phyloP scores from a whole-genome alignment of 805 yeast species.

The Candida hungchunana region DNA sequence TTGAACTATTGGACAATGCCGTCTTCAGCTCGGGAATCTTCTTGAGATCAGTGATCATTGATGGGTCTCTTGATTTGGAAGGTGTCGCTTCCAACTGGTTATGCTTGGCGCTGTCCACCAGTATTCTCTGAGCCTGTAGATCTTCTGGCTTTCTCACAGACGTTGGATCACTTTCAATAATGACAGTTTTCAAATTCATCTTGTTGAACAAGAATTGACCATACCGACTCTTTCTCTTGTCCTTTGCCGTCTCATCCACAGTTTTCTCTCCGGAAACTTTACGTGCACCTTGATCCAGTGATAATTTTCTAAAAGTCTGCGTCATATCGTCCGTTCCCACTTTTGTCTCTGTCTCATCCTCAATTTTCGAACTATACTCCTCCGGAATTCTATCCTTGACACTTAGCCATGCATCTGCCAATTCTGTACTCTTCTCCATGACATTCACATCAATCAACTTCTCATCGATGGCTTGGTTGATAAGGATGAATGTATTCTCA shows the following conservation, averaged over 20 bases:
- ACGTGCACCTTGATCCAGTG: conserved; percentile 16
- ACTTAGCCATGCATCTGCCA: conserved; percentile 33
- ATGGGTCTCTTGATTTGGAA: conserved; percentile 12
- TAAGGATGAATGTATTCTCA: conserved; percentile 35
- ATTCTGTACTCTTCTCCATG: conserved; percentile 31
- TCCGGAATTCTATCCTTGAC: conserved; percentile 19
- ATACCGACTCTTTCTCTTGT: conserved; percentile 27
- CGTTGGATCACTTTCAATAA: conserved; percentile 31
- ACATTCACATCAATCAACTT: conserved; percentile 35
- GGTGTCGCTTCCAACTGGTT: conserved; percentile 16
- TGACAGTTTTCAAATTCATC: conserved; percentile 37
- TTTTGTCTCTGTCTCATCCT: conserved; percentile 7
- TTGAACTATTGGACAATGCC: conserved; percentile 5
- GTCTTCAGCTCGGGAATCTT: conserved; percentile 20
- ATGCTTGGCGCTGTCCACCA: conserved; percentile 13
- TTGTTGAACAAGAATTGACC: conserved; percentile 38
- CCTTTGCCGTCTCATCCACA: conserved; percentile 14
- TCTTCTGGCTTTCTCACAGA: conserved; percentile 24
- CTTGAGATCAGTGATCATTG: conserved; percentile 4
- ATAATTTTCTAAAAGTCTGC: conserved; percentile 21
- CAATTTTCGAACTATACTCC: conserved; percentile 20
- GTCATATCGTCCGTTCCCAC: conserved; percentile 10
- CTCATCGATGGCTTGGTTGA: conserved; percentile 39
- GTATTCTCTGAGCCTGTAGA: conserved; percentile 2
- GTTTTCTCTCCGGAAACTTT: conserved; percentile 10